A percentile compares a stretch with the other conserved stretches of the same genome.
phyloP scores from a whole-genome alignment of 2,329 filamentous ascomycete species.

The Alternaria viburni region DNA sequence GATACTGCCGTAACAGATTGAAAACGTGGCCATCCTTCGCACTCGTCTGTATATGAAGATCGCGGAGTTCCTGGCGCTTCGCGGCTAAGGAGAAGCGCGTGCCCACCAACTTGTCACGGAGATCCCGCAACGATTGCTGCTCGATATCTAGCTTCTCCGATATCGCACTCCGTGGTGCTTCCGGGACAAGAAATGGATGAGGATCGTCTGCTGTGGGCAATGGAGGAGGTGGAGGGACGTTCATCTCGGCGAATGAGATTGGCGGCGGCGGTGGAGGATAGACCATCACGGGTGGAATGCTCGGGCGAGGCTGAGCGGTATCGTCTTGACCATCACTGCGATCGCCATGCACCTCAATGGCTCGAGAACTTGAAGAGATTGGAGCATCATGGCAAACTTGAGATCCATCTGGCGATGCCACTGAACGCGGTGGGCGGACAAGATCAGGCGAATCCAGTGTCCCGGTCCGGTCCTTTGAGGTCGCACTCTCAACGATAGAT shows the following conservation, averaged over 20 bases:
- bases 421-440: not conserved
- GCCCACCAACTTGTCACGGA: not conserved
- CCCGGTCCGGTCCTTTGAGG: not conserved
- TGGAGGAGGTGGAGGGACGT: not conserved
- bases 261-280: not conserved
- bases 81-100: not conserved
- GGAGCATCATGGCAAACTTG: not conserved
- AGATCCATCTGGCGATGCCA: not conserved
- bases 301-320: not conserved
- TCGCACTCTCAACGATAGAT: not conserved
- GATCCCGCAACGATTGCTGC: not conserved
- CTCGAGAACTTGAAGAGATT: not conserved
- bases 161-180: not conserved
- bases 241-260: not conserved
- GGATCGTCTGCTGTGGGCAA: not conserved
- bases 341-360: not conserved
- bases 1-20: not conserved
- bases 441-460: not conserved
- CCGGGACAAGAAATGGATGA: not conserved
- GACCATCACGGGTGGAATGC: not conserved
- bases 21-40: not conserved
- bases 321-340: not conserved
- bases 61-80: not conserved
- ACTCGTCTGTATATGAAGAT: not conserved
- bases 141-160: not conserved